A percentile compares a stretch with the other conserved stretches of the same genome.
Evolutionary conservation across 2,329 filamentous ascomycete species (phyloP).

Genomic region (Talaromyces amestolkiae): DNA sequence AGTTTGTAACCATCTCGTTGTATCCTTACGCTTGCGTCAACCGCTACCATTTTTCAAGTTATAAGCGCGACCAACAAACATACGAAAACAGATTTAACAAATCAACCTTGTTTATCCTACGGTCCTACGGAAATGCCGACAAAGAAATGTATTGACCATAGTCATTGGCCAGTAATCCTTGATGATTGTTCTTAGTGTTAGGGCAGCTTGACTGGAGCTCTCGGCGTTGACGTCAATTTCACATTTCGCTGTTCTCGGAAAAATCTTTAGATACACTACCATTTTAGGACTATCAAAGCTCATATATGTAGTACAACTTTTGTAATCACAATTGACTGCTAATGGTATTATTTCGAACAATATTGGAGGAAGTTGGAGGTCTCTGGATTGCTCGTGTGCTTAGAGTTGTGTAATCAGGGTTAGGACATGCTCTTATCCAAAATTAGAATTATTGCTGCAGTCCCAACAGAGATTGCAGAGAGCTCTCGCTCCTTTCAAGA

Average conservation of each 20-base stretch:
- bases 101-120: too few species aligned
- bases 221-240: background rate
- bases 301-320: too few species aligned
- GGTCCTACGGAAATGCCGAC: too few species aligned
- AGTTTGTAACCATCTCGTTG: too few species aligned
- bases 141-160: background rate
- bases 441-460: background rate
- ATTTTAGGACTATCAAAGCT: too few species aligned
- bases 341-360: background rate
- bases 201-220: background rate
- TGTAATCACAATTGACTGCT: too few species aligned
- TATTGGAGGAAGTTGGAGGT: background rate
- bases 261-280: background rate
- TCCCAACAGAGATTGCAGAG: background rate
- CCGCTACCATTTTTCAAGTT: background rate
- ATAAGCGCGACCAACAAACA: background rate
- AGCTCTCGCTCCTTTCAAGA: background rate
- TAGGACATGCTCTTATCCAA: background rate
- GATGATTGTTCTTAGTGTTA: background rate
- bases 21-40: background rate
- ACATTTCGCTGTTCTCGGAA: background rate
- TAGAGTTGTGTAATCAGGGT: background rate
- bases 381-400: background rate
- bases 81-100: background rate
- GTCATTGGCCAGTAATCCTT: background rate